These are phyloP conservation scores for Sarcodon sp. DNA, from an alignment of 768 basidiomycete genomes.

Conservation along the genomic window DNA sequence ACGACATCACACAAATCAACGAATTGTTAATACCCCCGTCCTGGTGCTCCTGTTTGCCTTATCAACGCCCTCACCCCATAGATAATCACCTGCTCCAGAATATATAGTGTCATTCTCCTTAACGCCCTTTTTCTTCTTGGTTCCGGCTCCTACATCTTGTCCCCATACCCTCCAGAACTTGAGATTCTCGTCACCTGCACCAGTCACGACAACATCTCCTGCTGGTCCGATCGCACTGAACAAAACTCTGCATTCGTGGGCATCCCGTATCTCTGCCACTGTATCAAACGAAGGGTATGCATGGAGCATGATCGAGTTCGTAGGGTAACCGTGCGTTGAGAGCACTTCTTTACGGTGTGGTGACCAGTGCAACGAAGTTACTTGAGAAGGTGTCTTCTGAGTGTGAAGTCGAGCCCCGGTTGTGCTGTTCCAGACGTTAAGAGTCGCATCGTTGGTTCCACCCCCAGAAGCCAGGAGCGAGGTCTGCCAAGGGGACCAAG, in stretches of 20 bases:
- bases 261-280: slow-evolving; percentile 78
- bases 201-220: slow-evolving; percentile 86
- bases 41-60: neutral
- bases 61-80: neutral
- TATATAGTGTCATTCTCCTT: neutral
- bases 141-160: neutral
- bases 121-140: neutral
- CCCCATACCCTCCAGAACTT: slow-evolving; percentile 93
- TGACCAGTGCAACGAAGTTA: slow-evolving; percentile 84
- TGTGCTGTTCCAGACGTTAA: slow-evolving; percentile 85
- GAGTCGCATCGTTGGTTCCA: slow-evolving; percentile 85
- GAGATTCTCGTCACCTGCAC: slow-evolving; percentile 89
- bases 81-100: neutral
- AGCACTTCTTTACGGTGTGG: slow-evolving; percentile 82
- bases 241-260: slow-evolving; percentile 85
- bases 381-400: slow-evolving; percentile 77
- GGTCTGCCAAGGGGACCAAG: slow-evolving; percentile 97
- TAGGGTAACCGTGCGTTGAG: slow-evolving; percentile 91
- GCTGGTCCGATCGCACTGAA: slow-evolving; percentile 78
- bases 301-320: slow-evolving; percentile 71
- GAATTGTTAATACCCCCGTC: neutral
- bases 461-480: slow-evolving; percentile 88
- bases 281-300: slow-evolving; percentile 77
- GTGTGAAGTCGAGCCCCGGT: slow-evolving; percentile 89
- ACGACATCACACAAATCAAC: neutral